Evolutionary conservation across 805 yeast species (phyloP).

Genomic region (Yarrowia porcina): DNA sequence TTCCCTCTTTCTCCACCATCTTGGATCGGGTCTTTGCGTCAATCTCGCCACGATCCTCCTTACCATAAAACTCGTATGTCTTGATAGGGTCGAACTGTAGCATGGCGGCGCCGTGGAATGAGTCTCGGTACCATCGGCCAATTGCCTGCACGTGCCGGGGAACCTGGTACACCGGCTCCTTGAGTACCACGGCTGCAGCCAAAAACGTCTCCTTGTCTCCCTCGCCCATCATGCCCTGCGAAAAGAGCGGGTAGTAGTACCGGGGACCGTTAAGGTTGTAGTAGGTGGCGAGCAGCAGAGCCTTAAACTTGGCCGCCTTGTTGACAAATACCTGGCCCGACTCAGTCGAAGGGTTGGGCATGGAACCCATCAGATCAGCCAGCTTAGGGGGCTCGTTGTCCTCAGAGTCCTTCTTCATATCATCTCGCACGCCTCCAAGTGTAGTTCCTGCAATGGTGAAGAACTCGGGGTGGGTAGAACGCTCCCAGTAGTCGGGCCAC

Average conservation of each 20-base stretch:
- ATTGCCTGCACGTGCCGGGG: conserved; percentile 40
- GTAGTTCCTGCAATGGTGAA: conserved; percentile 64
- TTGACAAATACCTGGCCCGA: conserved; percentile 64
- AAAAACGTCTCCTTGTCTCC: conserved; percentile 79
- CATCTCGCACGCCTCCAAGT: conserved; percentile 43
- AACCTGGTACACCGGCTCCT: conserved; percentile 56
- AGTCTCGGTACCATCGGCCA: conserved; percentile 41
- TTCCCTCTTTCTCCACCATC: conserved; percentile 28
- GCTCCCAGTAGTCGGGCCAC: conserved; percentile 90
- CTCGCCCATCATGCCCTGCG: conserved; percentile 68
- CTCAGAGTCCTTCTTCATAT: conserved; percentile 35
- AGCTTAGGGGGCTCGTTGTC: conserved; percentile 33
- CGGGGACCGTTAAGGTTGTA: conserved; percentile 64
- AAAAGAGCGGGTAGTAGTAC: conserved; percentile 55
- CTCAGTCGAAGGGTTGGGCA: conserved; percentile 68
- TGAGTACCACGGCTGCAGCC: conserved; percentile 64
- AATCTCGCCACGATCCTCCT: neutral
- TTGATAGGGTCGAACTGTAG: conserved; percentile 68
- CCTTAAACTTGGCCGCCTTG: conserved; percentile 54
- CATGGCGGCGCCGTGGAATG: conserved; percentile 66
- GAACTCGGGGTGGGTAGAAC: conserved; percentile 72
- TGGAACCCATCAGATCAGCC: conserved; percentile 64
- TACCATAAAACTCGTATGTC: conserved; percentile 43
- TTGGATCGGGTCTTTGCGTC: neutral
- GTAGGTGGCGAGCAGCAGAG: conserved; percentile 58